phyloP scores from a whole-genome alignment of 805 yeast genomes.

The Metahyphopichia silvanorum region DNA sequence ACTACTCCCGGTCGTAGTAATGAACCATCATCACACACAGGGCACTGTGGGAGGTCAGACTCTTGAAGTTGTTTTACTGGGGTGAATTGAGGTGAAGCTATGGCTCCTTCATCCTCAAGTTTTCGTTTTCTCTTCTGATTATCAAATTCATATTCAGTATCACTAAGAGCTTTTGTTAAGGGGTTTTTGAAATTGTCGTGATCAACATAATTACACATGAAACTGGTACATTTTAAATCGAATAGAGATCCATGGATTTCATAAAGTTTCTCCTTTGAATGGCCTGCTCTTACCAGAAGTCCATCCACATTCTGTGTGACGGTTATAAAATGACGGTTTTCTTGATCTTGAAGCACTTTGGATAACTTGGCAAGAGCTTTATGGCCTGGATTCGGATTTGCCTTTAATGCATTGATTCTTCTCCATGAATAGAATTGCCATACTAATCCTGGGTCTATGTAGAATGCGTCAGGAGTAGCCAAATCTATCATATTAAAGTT shows the following conservation, averaged over 20 bases:
- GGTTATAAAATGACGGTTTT: slow-evolving; percentile 47
- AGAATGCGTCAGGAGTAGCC: slow-evolving; percentile 90
- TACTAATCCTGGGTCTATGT: slow-evolving; percentile 76
- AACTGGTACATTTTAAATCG: slow-evolving; percentile 69
- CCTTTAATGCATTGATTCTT: slow-evolving; percentile 59
- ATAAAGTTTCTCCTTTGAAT: slow-evolving; percentile 47
- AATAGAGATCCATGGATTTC: slow-evolving; percentile 83
- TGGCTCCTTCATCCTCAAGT: slow-evolving; percentile 6
- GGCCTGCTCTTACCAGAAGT: slow-evolving; percentile 63
- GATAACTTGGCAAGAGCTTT: slow-evolving; percentile 63
- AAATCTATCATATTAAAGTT: slow-evolving; percentile 75
- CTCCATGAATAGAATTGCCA: slow-evolving; percentile 86
- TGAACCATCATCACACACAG: slow-evolving; percentile 58
- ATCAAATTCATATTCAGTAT: slow-evolving; percentile 34
- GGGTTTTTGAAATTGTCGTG: slow-evolving; percentile 54
- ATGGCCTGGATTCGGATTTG: slow-evolving; percentile 76
- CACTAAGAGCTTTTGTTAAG: slow-evolving; percentile 50
- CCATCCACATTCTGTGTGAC: slow-evolving; percentile 87
- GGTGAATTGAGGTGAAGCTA: slow-evolving; percentile 40
- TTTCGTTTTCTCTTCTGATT: slow-evolving; percentile 12
- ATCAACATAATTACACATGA: slow-evolving; percentile 63
- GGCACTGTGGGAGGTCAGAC: slow-evolving; percentile 69
- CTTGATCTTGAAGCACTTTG: slow-evolving; percentile 20
- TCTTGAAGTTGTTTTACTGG: slow-evolving; percentile 49
- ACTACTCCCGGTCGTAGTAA: slow-evolving; percentile 85